Percentiles rank a stretch among this genome's conserved stretches.
Conservation (phyloP, 164 flowering plant species). For the Aristolochia contorta region DNA sequence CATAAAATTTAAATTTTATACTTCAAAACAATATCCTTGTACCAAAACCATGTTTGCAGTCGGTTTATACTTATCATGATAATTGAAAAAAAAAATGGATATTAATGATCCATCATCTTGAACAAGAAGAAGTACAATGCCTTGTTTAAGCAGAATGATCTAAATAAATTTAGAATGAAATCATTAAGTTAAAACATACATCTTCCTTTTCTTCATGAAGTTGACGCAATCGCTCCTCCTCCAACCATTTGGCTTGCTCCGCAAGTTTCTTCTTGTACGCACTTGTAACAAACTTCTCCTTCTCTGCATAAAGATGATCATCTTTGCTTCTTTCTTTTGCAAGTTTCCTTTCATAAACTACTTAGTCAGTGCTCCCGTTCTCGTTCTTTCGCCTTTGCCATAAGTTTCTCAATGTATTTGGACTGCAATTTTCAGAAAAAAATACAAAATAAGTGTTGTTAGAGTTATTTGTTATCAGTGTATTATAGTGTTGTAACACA, state of each 20-base stretch:
- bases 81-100: too few relatives aligned
- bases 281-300: conserved; percentile 73
- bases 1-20: not conserved
- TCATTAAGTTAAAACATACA: conserved; percentile 26
- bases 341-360: conserved; percentile 50
- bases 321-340: conserved; percentile 45
- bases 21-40: not conserved
- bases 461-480: too few relatives aligned
- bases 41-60: not conserved
- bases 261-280: conserved; percentile 85
- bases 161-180: not conserved
- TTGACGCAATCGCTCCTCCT: conserved; percentile 26
- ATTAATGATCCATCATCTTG: not conserved
- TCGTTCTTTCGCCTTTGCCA: conserved; percentile 53
- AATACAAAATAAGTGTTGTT: too few relatives aligned
- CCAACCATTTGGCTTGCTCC: conserved; percentile 70
- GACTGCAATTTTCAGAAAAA: conserved; percentile 30
- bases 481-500: too few relatives aligned
- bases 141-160: not conserved
- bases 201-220: conserved; percentile 23
- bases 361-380: conserved; percentile 60
- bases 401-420: conserved; percentile 44
- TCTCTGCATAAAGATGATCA: conserved; percentile 63
- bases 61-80: too few relatives aligned
- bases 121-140: not conserved